Evolutionary conservation across 73 alveolate species (phyloP).

Genomic region (Tetrahymena elliotti): DNA sequence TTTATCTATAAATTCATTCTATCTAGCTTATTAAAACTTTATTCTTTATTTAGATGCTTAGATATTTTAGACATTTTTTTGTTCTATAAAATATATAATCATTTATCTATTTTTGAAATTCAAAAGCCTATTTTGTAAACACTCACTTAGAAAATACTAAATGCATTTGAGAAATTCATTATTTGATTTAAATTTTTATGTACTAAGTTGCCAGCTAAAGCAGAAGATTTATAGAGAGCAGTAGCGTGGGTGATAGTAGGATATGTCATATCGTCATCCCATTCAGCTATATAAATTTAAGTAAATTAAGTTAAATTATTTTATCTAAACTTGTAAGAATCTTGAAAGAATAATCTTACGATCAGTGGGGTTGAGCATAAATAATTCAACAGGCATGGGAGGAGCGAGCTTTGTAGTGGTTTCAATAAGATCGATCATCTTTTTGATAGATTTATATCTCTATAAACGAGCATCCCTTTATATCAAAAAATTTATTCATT

Average conservation of each 20-base stretch:
- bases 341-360: conserved; percentile 5
- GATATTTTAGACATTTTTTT: no score
- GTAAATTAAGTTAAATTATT: not conserved
- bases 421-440: conserved; percentile 77
- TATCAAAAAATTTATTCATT: not conserved
- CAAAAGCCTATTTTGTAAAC: not conserved
- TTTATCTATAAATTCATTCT: not conserved
- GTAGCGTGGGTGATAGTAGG: conserved; percentile 51
- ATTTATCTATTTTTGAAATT: no score
- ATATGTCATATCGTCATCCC: conserved; percentile 85
- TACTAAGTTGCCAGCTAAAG: conserved; percentile 36
- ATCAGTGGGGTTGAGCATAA: conserved; percentile 62
- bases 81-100: no score
- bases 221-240: conserved; percentile 24
- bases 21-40: no score
- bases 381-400: conserved; percentile 55
- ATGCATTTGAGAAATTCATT: not conserved
- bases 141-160: not conserved
- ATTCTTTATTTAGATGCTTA: not conserved
- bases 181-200: no score
- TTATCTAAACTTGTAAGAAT: not conserved
- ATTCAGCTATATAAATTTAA: conserved; percentile 51
- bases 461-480: conserved; percentile 72
- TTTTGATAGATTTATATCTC: conserved; percentile 78
- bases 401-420: conserved; percentile 70